Evolutionary conservation across 2,329 filamentous ascomycete genomes (phyloP).

Genomic region (Gliomastix tumulicola): DNA sequence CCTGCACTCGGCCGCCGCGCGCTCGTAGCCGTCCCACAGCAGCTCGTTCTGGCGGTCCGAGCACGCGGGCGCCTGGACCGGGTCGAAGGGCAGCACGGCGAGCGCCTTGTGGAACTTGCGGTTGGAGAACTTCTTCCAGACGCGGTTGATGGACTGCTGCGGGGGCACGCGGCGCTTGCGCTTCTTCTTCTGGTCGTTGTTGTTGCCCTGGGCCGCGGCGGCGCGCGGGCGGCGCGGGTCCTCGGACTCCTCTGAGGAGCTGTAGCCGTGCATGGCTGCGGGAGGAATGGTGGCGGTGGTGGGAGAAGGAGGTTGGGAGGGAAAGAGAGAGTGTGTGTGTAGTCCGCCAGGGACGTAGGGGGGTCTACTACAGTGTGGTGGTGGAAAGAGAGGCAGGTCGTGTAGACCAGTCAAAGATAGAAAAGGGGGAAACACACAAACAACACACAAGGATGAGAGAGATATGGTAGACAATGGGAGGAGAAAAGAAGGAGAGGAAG

Average conservation of each 20-base stretch:
- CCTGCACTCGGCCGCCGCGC: constrained; percentile 56
- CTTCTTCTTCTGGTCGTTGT: constrained; percentile 36
- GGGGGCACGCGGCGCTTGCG: constrained; percentile 54
- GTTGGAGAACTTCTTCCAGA: constrained; percentile 56
- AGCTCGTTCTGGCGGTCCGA: constrained; percentile 52
- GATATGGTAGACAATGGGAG: too few relatives aligned
- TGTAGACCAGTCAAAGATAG: too few relatives aligned
- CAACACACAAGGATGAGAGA: too few relatives aligned
- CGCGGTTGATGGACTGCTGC: constrained; percentile 59
- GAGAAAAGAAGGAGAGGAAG: too few relatives aligned
- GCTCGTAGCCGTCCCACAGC: constrained; percentile 52
- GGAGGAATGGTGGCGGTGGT: not conserved
- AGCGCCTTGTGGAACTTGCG: constrained; percentile 58
- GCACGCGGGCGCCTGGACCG: constrained; percentile 42
- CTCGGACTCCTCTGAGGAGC: constrained; percentile 42
- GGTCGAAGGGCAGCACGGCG: constrained; percentile 57
- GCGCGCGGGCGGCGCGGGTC: constrained; percentile 30
- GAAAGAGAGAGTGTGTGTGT: too few relatives aligned
- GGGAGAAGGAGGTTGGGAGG: too few relatives aligned
- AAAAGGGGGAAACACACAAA: too few relatives aligned
- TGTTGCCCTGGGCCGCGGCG: constrained; percentile 22
- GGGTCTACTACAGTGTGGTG: too few relatives aligned
- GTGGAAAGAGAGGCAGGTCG: too few relatives aligned
- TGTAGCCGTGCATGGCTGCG: constrained; percentile 34
- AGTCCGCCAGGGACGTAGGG: too few relatives aligned